These are phyloP conservation scores for Amanita fuliginea DNA, from an alignment of 768 basidiomycete species.

Conservation along the genomic window DNA sequence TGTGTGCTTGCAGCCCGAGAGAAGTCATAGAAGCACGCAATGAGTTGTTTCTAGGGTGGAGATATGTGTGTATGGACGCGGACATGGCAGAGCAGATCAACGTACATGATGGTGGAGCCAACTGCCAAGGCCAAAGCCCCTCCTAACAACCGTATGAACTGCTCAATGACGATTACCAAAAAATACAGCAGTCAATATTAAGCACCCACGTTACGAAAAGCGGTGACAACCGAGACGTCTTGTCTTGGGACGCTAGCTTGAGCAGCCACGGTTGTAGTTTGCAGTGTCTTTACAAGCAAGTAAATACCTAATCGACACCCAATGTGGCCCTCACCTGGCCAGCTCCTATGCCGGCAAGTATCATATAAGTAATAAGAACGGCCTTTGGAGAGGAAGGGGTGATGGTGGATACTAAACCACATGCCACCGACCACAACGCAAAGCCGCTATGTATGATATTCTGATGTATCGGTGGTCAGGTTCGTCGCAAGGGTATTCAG, in stretches of 20 bases:
- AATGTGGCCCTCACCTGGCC: slow-evolving; percentile 34
- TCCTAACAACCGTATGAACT: slow-evolving; percentile 63
- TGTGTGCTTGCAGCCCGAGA: slow-evolving; percentile 6
- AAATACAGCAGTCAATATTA: not conserved
- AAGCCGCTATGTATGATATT: slow-evolving; percentile 55
- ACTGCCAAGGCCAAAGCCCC: slow-evolving; percentile 60
- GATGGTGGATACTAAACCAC: slow-evolving; percentile 61
- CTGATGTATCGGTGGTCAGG: slow-evolving; percentile 17
- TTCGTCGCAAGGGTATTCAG: not conserved
- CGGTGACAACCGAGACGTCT: slow-evolving; percentile 74
- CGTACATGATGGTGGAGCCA: slow-evolving; percentile 44
- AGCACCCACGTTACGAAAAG: slow-evolving; percentile 42
- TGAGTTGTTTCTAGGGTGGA: slow-evolving; percentile 17
- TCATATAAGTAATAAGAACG: slow-evolving; percentile 47
- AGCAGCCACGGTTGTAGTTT: slow-evolving; percentile 59
- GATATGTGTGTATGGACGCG: no score
- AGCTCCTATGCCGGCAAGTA: slow-evolving; percentile 48
- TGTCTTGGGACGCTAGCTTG: slow-evolving; percentile 61
- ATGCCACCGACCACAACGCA: slow-evolving; percentile 55
- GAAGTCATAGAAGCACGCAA: not conserved
- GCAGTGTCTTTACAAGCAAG: slow-evolving; percentile 29
- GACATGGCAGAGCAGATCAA: not conserved
- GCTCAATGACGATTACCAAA: slow-evolving; percentile 1
- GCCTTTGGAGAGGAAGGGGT: slow-evolving; percentile 34
- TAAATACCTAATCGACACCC: not conserved